phyloP scores from a whole-genome alignment of 371 early-diverging fungal genomes.

The Mortierella polycephala region DNA sequence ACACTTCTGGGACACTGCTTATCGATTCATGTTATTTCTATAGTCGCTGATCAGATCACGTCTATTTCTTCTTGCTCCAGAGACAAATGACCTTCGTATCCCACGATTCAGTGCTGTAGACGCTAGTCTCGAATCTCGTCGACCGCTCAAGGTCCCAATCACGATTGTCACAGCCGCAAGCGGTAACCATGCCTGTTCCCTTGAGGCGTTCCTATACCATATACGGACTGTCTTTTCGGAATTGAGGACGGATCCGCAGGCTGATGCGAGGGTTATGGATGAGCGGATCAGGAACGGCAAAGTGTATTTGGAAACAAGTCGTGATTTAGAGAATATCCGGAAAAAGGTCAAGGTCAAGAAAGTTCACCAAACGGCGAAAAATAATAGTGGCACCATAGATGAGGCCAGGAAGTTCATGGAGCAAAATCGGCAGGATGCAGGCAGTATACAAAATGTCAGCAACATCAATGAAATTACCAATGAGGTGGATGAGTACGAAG shows the following conservation, averaged over 20 bases:
- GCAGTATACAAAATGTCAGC: not conserved
- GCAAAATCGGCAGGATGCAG: not conserved
- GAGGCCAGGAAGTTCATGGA: not conserved
- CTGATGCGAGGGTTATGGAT: not conserved
- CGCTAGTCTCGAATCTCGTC: slow-evolving; percentile 23
- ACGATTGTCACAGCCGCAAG: slow-evolving; percentile 73
- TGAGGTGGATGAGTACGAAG: slow-evolving; percentile 8
- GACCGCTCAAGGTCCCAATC: slow-evolving; percentile 15
- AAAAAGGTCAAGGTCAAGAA: not conserved
- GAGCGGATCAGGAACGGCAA: not conserved
- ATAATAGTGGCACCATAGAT: not conserved
- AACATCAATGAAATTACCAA: not conserved
- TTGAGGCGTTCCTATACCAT: slow-evolving; percentile 67
- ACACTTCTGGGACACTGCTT: no score
- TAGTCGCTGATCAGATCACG: no score
- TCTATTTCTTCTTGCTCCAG: not conserved
- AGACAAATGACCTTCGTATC: slow-evolving; percentile 3
- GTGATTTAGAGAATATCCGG: slow-evolving; percentile 19
- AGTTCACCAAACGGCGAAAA: not conserved
- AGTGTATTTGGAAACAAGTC: slow-evolving; percentile 23
- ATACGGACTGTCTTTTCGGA: slow-evolving; percentile 10
- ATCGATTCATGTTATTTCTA: no score
- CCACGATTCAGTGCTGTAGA: slow-evolving; percentile 22
- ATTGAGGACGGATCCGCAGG: not conserved
- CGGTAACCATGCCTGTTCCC: slow-evolving; percentile 67